These are phyloP conservation scores for Austroboletus eburneus DNA, from an alignment of 768 basidiomycete species.

Conservation along the genomic window DNA sequence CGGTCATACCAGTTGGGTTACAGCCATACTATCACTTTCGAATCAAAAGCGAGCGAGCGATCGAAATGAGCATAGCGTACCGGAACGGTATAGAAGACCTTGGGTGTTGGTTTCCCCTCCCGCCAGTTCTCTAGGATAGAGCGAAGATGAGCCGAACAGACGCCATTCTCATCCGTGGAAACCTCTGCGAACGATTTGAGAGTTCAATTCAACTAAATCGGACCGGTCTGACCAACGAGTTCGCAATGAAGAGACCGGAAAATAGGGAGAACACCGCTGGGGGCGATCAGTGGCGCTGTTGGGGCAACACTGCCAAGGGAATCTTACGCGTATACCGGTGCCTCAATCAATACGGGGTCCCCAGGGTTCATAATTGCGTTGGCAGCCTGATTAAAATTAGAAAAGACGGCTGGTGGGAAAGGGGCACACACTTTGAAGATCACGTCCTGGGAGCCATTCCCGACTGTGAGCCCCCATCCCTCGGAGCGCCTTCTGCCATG, in stretches of 20 bases:
- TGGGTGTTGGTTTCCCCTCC: slow-evolving; percentile 62
- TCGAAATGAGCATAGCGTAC: slow-evolving; percentile 35
- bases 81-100: slow-evolving; percentile 76
- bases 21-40: slow-evolving; percentile 58
- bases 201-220: background rate
- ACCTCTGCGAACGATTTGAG: slow-evolving; percentile 51
- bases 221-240: slow-evolving; percentile 45
- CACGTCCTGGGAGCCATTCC: slow-evolving; percentile 85
- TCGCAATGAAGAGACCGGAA: slow-evolving; percentile 54
- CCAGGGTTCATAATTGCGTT: slow-evolving; percentile 69
- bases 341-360: slow-evolving; percentile 78
- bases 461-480: slow-evolving; percentile 76
- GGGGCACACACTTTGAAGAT: slow-evolving; percentile 65
- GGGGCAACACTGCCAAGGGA: slow-evolving; percentile 10
- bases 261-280: slow-evolving; percentile 64
- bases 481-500: slow-evolving; percentile 61
- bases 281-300: slow-evolving; percentile 7
- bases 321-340: slow-evolving; percentile 71
- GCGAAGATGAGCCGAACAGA: slow-evolving; percentile 56
- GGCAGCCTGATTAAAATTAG: slow-evolving; percentile 50
- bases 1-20: slow-evolving; percentile 83
- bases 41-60: slow-evolving; percentile 1
- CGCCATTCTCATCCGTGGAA: slow-evolving; percentile 69
- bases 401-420: slow-evolving; percentile 1
- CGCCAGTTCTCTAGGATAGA: slow-evolving; percentile 74